A percentile compares a stretch with the other conserved stretches of the same genome.
These are phyloP conservation scores for Trichoderma endophyticum DNA, from an alignment of 2,329 filamentous ascomycete species.

Conservation along the genomic window DNA sequence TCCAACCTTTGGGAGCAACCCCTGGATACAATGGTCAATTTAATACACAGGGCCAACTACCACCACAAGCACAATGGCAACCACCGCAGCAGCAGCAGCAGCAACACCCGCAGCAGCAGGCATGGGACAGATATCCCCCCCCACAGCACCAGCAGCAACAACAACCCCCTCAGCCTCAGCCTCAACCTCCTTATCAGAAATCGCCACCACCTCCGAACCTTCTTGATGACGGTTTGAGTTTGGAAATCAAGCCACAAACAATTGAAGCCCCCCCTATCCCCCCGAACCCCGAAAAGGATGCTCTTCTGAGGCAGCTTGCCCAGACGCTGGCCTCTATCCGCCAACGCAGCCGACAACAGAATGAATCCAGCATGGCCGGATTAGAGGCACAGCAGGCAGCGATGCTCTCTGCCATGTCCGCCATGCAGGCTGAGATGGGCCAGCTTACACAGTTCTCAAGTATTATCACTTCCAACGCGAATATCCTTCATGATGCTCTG, in stretches of 20 bases:
- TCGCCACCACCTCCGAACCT: slow-evolving; percentile 43
- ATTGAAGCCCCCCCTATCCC: slow-evolving; percentile 79
- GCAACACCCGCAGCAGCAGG: slow-evolving; percentile 20
- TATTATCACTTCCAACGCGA: slow-evolving; percentile 71
- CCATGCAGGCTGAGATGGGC: slow-evolving; percentile 70
- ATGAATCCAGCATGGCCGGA: slow-evolving; percentile 69
- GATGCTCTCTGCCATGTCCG: slow-evolving; percentile 65
- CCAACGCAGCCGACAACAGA: slow-evolving; percentile 66
- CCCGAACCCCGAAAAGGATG: slow-evolving; percentile 93
- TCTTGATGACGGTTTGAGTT: slow-evolving; percentile 55
- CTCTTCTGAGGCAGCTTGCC: slow-evolving; percentile 73
- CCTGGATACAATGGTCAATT: slow-evolving; percentile 14
- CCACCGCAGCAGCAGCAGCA: slow-evolving; percentile 3
- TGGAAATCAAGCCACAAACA: slow-evolving; percentile 47
- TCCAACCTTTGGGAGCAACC: neutral
- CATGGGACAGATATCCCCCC: slow-evolving; percentile 23
- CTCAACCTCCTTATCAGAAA: neutral
- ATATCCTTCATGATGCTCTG: slow-evolving; percentile 73
- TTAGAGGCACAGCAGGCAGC: slow-evolving; percentile 76
- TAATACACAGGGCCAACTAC: slow-evolving; percentile 23
- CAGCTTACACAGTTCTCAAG: slow-evolving; percentile 68
- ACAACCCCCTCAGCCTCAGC: slow-evolving; percentile 5
- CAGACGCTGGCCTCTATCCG: slow-evolving; percentile 66
- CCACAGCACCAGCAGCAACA: slow-evolving; percentile 21
- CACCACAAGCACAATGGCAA: slow-evolving; percentile 26